phyloP scores from a whole-genome alignment of 73 alveolate genomes.

The Paramecium sexaurelia region DNA sequence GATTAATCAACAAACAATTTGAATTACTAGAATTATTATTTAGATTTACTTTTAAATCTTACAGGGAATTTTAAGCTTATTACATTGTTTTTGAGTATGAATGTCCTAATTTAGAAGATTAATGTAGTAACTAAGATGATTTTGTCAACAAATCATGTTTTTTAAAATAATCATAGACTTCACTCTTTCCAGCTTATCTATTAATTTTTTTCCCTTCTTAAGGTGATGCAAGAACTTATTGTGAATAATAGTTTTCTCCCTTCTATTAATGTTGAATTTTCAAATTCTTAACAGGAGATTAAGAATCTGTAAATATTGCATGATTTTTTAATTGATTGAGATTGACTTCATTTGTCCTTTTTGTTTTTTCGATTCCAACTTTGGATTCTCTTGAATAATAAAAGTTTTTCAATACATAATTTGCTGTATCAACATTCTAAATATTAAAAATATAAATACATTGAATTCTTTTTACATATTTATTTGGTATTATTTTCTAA shows the following conservation, averaged over 20 bases:
- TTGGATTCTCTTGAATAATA: background rate
- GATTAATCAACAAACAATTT: constrained; percentile 41
- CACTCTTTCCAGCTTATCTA: background rate
- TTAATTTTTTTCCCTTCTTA: background rate
- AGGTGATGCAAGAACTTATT: background rate
- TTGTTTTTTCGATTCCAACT: background rate
- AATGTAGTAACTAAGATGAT: constrained; percentile 26
- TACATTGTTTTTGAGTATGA: constrained; percentile 20
- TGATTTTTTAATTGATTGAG: background rate
- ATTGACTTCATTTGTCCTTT: constrained; percentile 14
- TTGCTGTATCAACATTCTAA: background rate
- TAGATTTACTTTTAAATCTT: background rate
- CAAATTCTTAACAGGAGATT: background rate
- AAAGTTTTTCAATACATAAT: constrained; percentile 13
- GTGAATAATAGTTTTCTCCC: background rate
- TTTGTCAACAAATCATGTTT: constrained; percentile 40
- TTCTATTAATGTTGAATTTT: background rate
- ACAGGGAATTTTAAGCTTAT: background rate
- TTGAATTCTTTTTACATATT: background rate
- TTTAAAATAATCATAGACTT: constrained; percentile 42
- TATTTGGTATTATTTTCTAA: constrained; percentile 37
- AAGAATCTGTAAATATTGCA: background rate
- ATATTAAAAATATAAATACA: background rate
- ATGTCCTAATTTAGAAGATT: background rate
- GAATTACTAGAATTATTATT: background rate